These are phyloP conservation scores for Setaria italica DNA, from an alignment of 202 grass and related monocot genomes.

Conservation along the genomic window DNA sequence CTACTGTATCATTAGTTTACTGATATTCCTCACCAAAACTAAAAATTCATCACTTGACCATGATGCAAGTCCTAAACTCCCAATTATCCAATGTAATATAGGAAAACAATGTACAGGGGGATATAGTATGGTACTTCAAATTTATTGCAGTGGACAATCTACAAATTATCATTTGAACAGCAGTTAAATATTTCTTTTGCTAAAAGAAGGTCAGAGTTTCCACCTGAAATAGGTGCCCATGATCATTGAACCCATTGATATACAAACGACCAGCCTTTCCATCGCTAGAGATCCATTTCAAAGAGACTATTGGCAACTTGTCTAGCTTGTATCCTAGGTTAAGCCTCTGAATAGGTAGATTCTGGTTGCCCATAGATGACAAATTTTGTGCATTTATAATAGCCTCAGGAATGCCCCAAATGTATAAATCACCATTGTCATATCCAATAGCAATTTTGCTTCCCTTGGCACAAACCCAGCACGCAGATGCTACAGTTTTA, in stretches of 20 bases:
- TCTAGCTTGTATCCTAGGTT: conserved; percentile 95
- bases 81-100: conserved; percentile 6
- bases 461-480: conserved; percentile 79
- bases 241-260: conserved; percentile 80
- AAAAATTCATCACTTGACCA: conserved; percentile 20
- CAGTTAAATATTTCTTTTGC: conserved; percentile 14
- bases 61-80: conserved; percentile 20
- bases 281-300: conserved; percentile 68
- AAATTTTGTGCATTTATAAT: conserved; percentile 57
- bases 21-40: conserved; percentile 22
- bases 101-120: neutral
- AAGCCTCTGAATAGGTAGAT: conserved; percentile 83
- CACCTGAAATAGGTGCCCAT: conserved; percentile 84
- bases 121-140: conserved; percentile 41
- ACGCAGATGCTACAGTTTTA: conserved; percentile 74
- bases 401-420: conserved; percentile 75
- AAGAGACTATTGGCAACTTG: conserved; percentile 76
- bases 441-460: conserved; percentile 91
- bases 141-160: conserved; percentile 18
- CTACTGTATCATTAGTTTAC: conserved; percentile 15
- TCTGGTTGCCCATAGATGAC: conserved; percentile 48
- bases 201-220: conserved; percentile 43
- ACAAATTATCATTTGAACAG: conserved; percentile 9
- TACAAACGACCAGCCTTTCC: conserved; percentile 75
- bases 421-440: conserved; percentile 76